A percentile compares a stretch with the other conserved stretches of the same genome.
These are phyloP conservation scores for Breynia disticha DNA, from an alignment of 441 rosid species.

Conservation along the genomic window DNA sequence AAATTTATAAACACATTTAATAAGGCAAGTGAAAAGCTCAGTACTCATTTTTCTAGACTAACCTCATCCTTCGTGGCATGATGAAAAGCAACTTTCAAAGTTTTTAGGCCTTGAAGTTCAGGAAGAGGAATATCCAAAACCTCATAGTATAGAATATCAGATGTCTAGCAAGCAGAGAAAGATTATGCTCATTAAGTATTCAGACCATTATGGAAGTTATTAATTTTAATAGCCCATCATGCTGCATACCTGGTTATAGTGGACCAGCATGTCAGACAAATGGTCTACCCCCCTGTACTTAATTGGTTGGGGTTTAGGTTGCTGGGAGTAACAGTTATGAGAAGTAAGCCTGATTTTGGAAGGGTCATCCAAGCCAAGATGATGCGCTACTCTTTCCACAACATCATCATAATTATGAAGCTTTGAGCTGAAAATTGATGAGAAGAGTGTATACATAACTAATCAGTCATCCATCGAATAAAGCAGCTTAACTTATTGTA, in stretches of 20 bases:
- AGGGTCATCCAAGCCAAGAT: conserved; percentile 76
- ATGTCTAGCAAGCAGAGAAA: conserved; percentile 42
- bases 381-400: conserved; percentile 72
- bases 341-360: conserved; percentile 92
- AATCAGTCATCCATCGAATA: conserved; percentile 1
- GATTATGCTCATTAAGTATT: conserved; percentile 14
- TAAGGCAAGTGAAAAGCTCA: neutral
- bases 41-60: conserved; percentile 4
- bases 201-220: neutral
- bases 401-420: conserved; percentile 81
- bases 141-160: conserved; percentile 90
- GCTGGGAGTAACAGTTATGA: conserved; percentile 98
- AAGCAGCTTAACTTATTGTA: neutral
- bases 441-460: neutral
- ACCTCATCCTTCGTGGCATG: conserved; percentile 87
- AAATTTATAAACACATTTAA: neutral
- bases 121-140: conserved; percentile 96
- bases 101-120: conserved; percentile 87
- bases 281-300: conserved; percentile 84
- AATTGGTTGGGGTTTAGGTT: conserved; percentile 93
- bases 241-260: conserved; percentile 76
- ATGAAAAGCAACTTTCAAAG: conserved; percentile 82
- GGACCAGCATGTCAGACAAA: conserved; percentile 82
- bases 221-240: neutral
- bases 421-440: conserved; percentile 59